phyloP scores from a whole-genome alignment of 192 early-diverging fungal species.

The Chytriomyces confervae region DNA sequence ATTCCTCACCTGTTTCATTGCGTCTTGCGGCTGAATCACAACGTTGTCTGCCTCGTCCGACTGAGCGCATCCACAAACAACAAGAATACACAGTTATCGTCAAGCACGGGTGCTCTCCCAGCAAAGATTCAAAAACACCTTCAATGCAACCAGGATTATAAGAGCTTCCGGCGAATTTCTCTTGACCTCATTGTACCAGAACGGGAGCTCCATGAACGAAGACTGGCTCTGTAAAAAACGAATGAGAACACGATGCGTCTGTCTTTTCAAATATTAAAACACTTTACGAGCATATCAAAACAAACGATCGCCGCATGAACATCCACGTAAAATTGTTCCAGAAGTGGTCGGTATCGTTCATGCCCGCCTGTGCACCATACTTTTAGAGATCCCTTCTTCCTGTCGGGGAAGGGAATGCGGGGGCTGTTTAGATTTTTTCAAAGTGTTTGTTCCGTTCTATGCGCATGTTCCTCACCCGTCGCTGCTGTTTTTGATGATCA shows the following conservation, averaged over 20 bases:
- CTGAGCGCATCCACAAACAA: constrained; percentile 18
- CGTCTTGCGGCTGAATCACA: constrained; percentile 54
- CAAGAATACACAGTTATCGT: neutral
- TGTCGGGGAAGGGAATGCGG: constrained; percentile 18
- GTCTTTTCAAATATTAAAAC: neutral
- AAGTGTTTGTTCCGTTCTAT: neutral
- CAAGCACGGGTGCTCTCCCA: neutral
- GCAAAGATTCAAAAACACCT: constrained; percentile 30
- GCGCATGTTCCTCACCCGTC: constrained; percentile 35
- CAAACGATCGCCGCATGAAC: constrained; percentile 56
- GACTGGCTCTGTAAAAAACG: constrained; percentile 27
- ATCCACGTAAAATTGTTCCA: constrained; percentile 60
- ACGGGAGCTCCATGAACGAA: constrained; percentile 58
- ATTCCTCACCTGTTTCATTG: constrained; percentile 50
- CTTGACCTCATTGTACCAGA: constrained; percentile 66
- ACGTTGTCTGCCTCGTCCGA: constrained; percentile 60
- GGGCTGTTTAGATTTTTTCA: constrained; percentile 1
- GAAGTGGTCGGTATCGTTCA: constrained; percentile 57
- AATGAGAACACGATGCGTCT: neutral
- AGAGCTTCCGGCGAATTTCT: constrained; percentile 54
- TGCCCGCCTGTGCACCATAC: constrained; percentile 64
- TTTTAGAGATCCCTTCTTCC: constrained; percentile 53
- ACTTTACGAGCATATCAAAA: constrained; percentile 53
- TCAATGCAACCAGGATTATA: constrained; percentile 54
- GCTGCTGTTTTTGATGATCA: constrained; percentile 48